These are phyloP conservation scores for Erythrobasidium hasegawianum DNA, from an alignment of 1,284 basidiomycete species.

Conservation along the genomic window DNA sequence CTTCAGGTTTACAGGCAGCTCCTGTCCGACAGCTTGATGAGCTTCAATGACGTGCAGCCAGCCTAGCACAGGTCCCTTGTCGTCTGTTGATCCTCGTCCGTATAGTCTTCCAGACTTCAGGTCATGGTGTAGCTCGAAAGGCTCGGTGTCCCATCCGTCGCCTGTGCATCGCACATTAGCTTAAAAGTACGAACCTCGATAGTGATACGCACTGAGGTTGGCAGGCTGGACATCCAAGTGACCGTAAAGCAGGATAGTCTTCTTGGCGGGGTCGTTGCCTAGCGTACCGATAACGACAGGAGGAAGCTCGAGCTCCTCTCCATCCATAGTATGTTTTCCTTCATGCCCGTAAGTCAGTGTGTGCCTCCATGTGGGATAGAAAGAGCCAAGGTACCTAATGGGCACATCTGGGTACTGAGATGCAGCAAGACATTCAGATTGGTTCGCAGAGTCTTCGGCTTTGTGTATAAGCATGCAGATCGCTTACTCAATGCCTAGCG, in stretches of 20 bases:
- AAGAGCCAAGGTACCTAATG: slow-evolving; percentile 56
- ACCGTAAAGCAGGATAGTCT: slow-evolving; percentile 57
- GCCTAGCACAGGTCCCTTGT: slow-evolving; percentile 76
- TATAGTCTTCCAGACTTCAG: slow-evolving; percentile 67
- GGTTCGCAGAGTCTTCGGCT: no score
- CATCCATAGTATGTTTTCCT: slow-evolving; percentile 74
- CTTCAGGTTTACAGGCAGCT: slow-evolving; percentile 87
- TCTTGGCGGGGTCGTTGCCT: slow-evolving; percentile 50
- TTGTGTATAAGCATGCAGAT: not conserved
- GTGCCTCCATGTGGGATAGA: no score
- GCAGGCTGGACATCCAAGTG: slow-evolving; percentile 52
- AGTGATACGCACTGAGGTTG: no score
- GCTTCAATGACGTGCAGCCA: slow-evolving; percentile 95
- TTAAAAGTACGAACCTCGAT: slow-evolving; percentile 4
- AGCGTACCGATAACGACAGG: slow-evolving; percentile 73
- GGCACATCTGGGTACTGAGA: slow-evolving; percentile 48
- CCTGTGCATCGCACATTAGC: slow-evolving; percentile 42
- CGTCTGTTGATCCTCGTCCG: slow-evolving; percentile 78
- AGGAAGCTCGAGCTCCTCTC: slow-evolving; percentile 70
- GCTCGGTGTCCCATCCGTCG: slow-evolving; percentile 88
- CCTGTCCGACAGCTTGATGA: slow-evolving; percentile 66
- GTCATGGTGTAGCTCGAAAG: slow-evolving; percentile 74
- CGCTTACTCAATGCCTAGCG: slow-evolving; percentile 63
- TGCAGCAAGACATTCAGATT: no score
- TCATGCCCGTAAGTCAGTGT: no score